Base-by-base conservation (phyloP, 177 flowering plant species). In the Telopea speciosissima region DNA sequence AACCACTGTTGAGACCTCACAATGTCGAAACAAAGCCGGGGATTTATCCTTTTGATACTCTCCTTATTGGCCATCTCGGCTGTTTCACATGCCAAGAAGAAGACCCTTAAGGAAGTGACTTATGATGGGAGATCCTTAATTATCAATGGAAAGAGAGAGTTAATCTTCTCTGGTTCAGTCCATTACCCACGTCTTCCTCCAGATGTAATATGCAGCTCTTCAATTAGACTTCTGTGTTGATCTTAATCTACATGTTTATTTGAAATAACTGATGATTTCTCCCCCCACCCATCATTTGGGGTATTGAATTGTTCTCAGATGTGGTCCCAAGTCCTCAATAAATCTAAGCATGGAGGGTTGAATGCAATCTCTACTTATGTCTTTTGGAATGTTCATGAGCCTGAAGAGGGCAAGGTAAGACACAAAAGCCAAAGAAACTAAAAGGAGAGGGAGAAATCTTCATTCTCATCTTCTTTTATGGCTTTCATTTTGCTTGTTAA, bases 371-470 rank as follows among this genome's bases (percentile, higher is more conserved):
- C 88, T 78, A 95, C 99, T 31, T 95, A 95, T 45, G 97, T 91
- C 19, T 95, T 95, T 70, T 95, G 99, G 99, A 95, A 95, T 67
- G 60, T 84, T 24, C 99, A 95, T 74, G 99, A 95, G 81, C 96
- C 97, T 1, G 78, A 80, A 10, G 78, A 87, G 64, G 96, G 96
- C 68, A 81, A 89, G 90, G 97, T 93, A 78, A 71, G 10, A 28
- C 31, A 28, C 31, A 28, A 28, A 28, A 28, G 31, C 31, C 31
- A 28, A 28, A 28, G 31, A 28, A 28, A 28, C 31, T 28, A 28
- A 28, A 2, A 28, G 31, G 31, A 28, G 4, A 28, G 31, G 10
- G 23, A 0, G 26, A n/a, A 14, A 59, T 52, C 19, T 65, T 58
- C 19, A 31, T 44, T 44, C 45, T 62, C 63, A 65, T 52, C 11